A percentile compares a stretch with the other conserved stretches of the same genome.
Conservation (phyloP, 2,329 filamentous ascomycete species). For the Aspergillus arachidicola region DNA sequence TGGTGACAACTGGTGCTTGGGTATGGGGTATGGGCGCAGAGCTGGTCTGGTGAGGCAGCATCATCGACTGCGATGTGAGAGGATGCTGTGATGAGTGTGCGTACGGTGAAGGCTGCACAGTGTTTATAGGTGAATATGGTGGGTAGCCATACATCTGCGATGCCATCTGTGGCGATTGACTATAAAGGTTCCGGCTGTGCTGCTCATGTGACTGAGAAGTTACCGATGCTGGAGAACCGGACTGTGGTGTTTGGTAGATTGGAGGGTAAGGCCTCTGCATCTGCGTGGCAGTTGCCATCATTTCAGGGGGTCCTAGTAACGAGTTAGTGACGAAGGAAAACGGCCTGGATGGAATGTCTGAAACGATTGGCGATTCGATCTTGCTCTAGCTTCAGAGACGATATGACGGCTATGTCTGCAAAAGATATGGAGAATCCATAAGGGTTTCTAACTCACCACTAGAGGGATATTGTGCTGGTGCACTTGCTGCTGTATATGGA, state of each 20-base stretch:
- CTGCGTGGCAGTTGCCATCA: slow-evolving; percentile 66
- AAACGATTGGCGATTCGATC: neutral
- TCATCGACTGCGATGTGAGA: slow-evolving; percentile 57
- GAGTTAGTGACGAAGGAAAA: slow-evolving; percentile 48
- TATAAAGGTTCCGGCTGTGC: slow-evolving; percentile 80
- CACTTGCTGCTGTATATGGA: slow-evolving; percentile 80
- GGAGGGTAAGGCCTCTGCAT: slow-evolving; percentile 78
- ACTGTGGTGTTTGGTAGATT: slow-evolving; percentile 94
- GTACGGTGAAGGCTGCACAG: slow-evolving; percentile 60
- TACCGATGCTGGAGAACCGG: slow-evolving; percentile 90
- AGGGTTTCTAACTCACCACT: slow-evolving; percentile 65
- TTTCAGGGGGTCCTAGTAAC: slow-evolving; percentile 70
- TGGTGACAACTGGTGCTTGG: slow-evolving; percentile 56
- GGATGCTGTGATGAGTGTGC: slow-evolving; percentile 58
- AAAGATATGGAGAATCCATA: neutral
- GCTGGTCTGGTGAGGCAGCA: slow-evolving; percentile 51
- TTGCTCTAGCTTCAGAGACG: neutral
- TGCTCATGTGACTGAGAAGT: slow-evolving; percentile 89
- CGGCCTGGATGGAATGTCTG: neutral
- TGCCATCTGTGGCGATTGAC: slow-evolving; percentile 77
- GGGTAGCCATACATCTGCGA: slow-evolving; percentile 81
- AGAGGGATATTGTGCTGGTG: slow-evolving; percentile 81
- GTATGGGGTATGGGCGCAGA: slow-evolving; percentile 9
- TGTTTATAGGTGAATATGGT: slow-evolving; percentile 56
- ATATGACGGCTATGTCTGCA: neutral